Evolutionary conservation across 2,329 filamentous ascomycete species (phyloP).

Genomic region (Phyllosticta citribraziliensis): DNA sequence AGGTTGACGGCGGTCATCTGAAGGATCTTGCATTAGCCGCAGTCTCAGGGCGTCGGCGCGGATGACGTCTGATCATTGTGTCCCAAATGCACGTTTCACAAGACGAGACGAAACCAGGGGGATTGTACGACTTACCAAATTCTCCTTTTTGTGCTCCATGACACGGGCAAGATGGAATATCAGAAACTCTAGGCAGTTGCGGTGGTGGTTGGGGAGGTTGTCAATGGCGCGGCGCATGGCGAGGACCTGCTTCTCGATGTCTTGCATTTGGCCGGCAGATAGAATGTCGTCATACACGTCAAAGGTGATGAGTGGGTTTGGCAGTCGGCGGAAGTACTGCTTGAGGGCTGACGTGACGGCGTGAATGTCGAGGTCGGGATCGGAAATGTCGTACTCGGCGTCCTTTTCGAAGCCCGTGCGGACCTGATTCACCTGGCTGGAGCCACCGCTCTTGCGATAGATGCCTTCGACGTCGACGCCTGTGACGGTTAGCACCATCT

Average conservation of each 20-base stretch:
- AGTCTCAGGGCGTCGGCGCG: not conserved
- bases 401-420: slow-evolving; percentile 85
- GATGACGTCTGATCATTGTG: not conserved
- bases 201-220: slow-evolving; percentile 71
- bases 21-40: not conserved
- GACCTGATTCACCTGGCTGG: slow-evolving; percentile 79
- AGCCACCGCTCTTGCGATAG: slow-evolving; percentile 93
- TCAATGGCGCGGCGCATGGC: slow-evolving; percentile 66
- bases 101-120: not conserved
- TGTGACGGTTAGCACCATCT: slow-evolving; percentile 17
- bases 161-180: slow-evolving; percentile 89
- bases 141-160: slow-evolving; percentile 70
- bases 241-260: slow-evolving; percentile 37
- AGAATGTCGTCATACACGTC: slow-evolving; percentile 85
- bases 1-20: slow-evolving; percentile 95
- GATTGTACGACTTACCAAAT: slow-evolving; percentile 51
- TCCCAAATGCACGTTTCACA: not conserved
- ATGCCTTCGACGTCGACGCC: slow-evolving; percentile 94
- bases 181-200: slow-evolving; percentile 84
- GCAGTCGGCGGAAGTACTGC: slow-evolving; percentile 93
- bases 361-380: slow-evolving; percentile 88
- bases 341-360: slow-evolving; percentile 92
- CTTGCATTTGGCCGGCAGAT: slow-evolving; percentile 61
- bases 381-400: slow-evolving; percentile 83
- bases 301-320: slow-evolving; percentile 80